Evolutionary conservation across 495 filamentous ascomycete species (phyloP).

Genomic region (Penicillium samsonianum): DNA sequence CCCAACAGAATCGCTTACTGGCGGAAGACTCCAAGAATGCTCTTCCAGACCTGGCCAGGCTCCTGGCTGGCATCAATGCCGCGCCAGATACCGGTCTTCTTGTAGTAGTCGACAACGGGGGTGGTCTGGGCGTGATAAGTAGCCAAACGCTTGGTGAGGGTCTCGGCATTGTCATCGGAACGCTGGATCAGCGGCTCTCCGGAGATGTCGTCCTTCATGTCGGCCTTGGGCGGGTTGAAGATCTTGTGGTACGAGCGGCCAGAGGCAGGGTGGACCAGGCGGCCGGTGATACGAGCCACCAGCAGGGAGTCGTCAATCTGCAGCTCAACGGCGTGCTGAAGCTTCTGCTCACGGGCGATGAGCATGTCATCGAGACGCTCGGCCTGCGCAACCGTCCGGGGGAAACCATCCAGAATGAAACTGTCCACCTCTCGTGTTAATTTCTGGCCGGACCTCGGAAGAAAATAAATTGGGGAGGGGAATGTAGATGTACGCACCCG

Average conservation of each 20-base stretch:
- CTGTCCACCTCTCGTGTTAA: slow-evolving; percentile 48
- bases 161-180: slow-evolving; percentile 96
- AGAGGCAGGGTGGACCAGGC: slow-evolving; percentile 91
- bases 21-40: slow-evolving; percentile 81
- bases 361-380: slow-evolving; percentile 95
- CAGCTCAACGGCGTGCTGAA: slow-evolving; percentile 93
- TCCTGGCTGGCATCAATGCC: slow-evolving; percentile 95
- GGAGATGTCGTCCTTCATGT: slow-evolving; percentile 95
- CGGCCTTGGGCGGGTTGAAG: slow-evolving; percentile 95
- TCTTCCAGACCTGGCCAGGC: slow-evolving; percentile 94
- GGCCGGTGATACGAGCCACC: slow-evolving; percentile 94
- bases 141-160: slow-evolving; percentile 87
- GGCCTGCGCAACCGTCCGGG: slow-evolving; percentile 91
- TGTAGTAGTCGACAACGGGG: slow-evolving; percentile 93
- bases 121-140: slow-evolving; percentile 95
- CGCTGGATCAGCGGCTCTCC: slow-evolving; percentile 97
- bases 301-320: slow-evolving; percentile 94
- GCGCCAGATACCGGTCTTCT: slow-evolving; percentile 95
- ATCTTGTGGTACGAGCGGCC: slow-evolving; percentile 96
- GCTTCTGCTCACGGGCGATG: slow-evolving; percentile 64
- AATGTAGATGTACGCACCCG: slow-evolving; percentile 52
- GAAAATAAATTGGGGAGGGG: neutral
- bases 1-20: slow-evolving; percentile 35
- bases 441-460: neutral
- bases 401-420: slow-evolving; percentile 99